Evolutionary conservation across 257 asterid species (phyloP), one percentile per base, ranked within the genome.

Genomic region (Salvia hispanica): DNA sequence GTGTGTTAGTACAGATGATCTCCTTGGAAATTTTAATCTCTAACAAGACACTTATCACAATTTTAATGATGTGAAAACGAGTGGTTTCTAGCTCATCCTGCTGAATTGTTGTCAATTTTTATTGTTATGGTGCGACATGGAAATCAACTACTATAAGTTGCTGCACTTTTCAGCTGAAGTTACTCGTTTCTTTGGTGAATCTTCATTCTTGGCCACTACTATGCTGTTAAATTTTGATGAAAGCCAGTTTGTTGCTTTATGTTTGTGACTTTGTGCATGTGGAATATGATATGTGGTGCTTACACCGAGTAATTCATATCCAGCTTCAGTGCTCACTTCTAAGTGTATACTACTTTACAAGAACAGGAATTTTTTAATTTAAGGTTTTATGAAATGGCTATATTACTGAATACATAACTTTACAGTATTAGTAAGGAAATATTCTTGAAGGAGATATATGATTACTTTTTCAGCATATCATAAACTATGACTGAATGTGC

Each of bases 401-500:
- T 12, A 25, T 42, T 34, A 9, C 18, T 59, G 50, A 31, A 50
- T 43, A 6, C 3, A 7, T 62, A 55, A 61, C 45, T 55, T 21
- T 9, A 12, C 31, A n/a, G 40, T 62, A 5, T 55, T 43, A 59
- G 55, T 31, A 52, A 21, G 62, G 72, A 55, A 64, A 18, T 42
- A 13, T 10, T 45, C 46, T 16, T 37, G 37, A 62, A 21, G 50
- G 18, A 31, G 53, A 31, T 25, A 10, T 33, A 15, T 52, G n/a
- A 31, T 54, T 37, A 21, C 15, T 3, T 54, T 45, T 9, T 3
- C 64, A 13, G 70, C 37, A 15, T 58, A 5, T 31, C 39, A 4
- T 25, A 54, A 42, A 3, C 31, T 54, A 46, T 31, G 71, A 16
- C 21, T n/a, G 31, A 18, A 67, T 62, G 21, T 52, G 45, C 12